A percentile compares a stretch with the other conserved stretches of the same genome.
phyloP scores from a whole-genome alignment of 192 early-diverging fungal genomes.

The Umbelopsis vinacea region DNA sequence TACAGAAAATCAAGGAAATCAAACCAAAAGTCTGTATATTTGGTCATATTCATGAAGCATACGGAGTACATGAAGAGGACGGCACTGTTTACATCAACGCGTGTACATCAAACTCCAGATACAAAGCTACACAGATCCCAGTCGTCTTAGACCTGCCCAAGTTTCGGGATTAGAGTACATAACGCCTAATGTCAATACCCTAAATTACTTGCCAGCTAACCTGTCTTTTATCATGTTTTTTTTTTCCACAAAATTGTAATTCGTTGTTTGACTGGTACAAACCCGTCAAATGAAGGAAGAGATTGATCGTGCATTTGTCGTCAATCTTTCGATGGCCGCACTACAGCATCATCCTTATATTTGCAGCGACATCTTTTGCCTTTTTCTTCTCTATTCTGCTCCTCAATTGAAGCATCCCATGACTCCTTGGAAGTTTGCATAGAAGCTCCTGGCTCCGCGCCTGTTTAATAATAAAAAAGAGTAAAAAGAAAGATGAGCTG shows the following conservation, averaged over 20 bases:
- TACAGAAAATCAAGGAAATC: slow-evolving; percentile 23
- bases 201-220: too few relatives aligned
- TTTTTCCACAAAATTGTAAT: too few relatives aligned
- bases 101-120: slow-evolving; percentile 23
- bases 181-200: too few relatives aligned
- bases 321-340: too few relatives aligned
- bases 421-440: not conserved
- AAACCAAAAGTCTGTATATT: slow-evolving; percentile 34
- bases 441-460: slow-evolving; percentile 6
- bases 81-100: slow-evolving; percentile 35
- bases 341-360: too few relatives aligned
- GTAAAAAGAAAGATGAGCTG: not conserved
- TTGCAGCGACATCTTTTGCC: too few relatives aligned
- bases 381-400: too few relatives aligned
- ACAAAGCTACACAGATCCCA: slow-evolving; percentile 25
- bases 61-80: slow-evolving; percentile 24
- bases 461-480: not conserved
- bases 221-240: too few relatives aligned
- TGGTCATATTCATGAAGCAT: slow-evolving; percentile 45
- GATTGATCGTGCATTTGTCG: too few relatives aligned
- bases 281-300: too few relatives aligned
- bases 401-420: not conserved
- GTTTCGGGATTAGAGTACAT: not conserved
- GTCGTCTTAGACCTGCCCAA: slow-evolving; percentile 37
- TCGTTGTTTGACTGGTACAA: too few relatives aligned